Percentiles rank a stretch among this genome's conserved stretches.
phyloP scores from a whole-genome alignment of 768 basidiomycete genomes.

The Suillus subluteus region DNA sequence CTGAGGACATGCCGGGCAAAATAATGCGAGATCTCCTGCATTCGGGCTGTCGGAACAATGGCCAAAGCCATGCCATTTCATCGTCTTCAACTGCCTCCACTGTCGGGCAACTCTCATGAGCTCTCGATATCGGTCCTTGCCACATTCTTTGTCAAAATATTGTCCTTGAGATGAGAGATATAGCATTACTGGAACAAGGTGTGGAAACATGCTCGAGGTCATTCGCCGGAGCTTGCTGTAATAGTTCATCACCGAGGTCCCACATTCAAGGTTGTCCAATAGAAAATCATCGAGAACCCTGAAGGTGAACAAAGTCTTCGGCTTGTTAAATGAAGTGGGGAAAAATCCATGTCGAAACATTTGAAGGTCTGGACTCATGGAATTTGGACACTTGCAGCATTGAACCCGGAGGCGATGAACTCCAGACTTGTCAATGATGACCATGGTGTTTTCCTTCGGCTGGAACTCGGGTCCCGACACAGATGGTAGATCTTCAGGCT shows the following conservation, averaged over 20 bases:
- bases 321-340: neutral
- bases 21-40: no score
- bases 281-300: constrained; percentile 3
- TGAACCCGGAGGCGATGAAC: neutral
- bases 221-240: constrained; percentile 1
- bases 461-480: no score
- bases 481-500: no score
- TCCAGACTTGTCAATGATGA: neutral
- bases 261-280: constrained; percentile 9
- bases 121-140: neutral
- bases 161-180: neutral
- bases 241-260: neutral
- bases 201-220: constrained; percentile 1
- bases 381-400: neutral
- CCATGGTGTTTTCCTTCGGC: no score
- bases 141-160: neutral
- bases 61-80: no score
- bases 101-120: no score
- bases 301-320: neutral
- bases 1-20: no score
- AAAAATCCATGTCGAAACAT: neutral
- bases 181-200: neutral
- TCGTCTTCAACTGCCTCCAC: no score
- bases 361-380: neutral
- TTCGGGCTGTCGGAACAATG: no score